Percentiles rank a stretch among this genome's conserved stretches.
Evolutionary conservation across 116 monocot genomes (phyloP).

Genomic region (Iris pallida): DNA sequence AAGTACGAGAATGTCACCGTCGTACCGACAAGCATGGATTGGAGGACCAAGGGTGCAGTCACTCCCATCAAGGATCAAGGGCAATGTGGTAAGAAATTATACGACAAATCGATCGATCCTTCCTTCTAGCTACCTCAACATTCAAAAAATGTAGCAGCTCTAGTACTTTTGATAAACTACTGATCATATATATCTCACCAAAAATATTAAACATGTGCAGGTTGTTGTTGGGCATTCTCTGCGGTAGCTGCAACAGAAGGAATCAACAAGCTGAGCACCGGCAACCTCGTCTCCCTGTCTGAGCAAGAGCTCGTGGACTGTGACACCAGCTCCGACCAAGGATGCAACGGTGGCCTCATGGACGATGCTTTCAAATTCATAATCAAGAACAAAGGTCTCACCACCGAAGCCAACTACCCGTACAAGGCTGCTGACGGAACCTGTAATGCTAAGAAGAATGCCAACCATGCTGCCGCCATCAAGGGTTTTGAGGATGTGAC

Average conservation of each 20-base stretch:
- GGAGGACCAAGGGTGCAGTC: conserved; percentile 7
- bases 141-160: not conserved
- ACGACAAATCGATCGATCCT: not conserved
- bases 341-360: conserved; percentile 26
- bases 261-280: not conserved
- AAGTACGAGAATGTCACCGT: not conserved
- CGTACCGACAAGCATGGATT: not conserved
- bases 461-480: not conserved
- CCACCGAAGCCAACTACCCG: conserved; percentile 18
- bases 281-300: conserved; percentile 2
- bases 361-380: conserved; percentile 23
- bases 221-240: conserved; percentile 12
- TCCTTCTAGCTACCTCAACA: too few relatives aligned
- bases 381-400: conserved; percentile 13
- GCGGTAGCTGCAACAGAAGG: conserved; percentile 3
- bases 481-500: conserved; percentile 16
- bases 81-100: conserved; percentile 9
- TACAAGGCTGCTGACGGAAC: conserved; percentile 10
- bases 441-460: conserved; percentile 6
- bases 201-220: too few relatives aligned
- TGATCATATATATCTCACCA: too few relatives aligned
- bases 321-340: conserved; percentile 18
- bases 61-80: conserved; percentile 15
- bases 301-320: conserved; percentile 33
- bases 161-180: not conserved